phyloP scores from a whole-genome alignment of 108 stramenopile genomes.

The Pseudonitzschia delicatissima region DNA sequence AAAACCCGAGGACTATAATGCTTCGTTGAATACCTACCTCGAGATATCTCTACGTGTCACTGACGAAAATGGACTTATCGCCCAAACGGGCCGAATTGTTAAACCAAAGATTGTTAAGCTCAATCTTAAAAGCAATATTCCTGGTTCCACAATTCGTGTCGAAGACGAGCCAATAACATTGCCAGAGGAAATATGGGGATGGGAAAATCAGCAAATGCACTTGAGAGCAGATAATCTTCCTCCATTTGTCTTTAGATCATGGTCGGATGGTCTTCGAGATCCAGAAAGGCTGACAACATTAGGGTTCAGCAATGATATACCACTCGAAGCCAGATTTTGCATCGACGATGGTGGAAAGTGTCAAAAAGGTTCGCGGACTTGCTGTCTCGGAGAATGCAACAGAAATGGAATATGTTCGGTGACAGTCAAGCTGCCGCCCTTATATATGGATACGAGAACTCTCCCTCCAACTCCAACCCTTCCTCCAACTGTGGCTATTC shows the following conservation, averaged over 20 bases:
- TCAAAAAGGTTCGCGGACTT: background rate
- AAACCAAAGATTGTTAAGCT: constrained; percentile 2
- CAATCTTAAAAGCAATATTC: background rate
- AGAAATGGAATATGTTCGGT: background rate
- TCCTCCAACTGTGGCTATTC: background rate
- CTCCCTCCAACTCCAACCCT: background rate
- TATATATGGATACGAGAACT: background rate
- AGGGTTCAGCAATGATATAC: background rate
- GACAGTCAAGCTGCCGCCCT: background rate
- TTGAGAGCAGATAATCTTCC: constrained; percentile 5
- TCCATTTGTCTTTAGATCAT: constrained; percentile 18
- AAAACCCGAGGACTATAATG: constrained; percentile 32
- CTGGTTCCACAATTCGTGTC: constrained; percentile 4
- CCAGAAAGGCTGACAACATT: background rate
- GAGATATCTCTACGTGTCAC: constrained; percentile 26
- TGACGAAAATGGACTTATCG: constrained; percentile 18
- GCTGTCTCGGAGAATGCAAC: background rate
- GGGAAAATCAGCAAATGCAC: constrained; percentile 2
- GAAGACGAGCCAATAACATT: constrained; percentile 6
- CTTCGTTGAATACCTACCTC: constrained; percentile 29
- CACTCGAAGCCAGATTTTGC: constrained; percentile 1
- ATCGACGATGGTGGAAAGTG: background rate
- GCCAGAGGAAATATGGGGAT: constrained; percentile 4
- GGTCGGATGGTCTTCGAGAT: constrained; percentile 20
- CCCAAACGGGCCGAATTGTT: background rate